These are phyloP conservation scores for Clarireedia paspali DNA, from an alignment of 2,329 filamentous ascomycete species.

Conservation along the genomic window DNA sequence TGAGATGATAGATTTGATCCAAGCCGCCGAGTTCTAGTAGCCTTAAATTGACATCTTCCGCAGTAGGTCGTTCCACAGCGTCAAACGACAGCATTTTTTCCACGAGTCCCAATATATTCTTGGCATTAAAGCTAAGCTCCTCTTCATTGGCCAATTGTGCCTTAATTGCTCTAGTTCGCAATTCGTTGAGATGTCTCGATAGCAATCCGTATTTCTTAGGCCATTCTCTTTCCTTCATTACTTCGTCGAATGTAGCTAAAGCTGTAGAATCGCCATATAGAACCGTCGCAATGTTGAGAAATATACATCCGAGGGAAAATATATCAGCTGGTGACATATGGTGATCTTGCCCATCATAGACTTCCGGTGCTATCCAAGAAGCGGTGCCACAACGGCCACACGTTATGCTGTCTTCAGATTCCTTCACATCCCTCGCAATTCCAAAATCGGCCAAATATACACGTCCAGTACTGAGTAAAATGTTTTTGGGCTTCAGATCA, in stretches of 20 bases:
- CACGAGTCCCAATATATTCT: conserved; percentile 36
- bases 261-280: conserved; percentile 33
- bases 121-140: conserved; percentile 20
- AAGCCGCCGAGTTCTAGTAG: conserved; percentile 39
- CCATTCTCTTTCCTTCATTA: conserved; percentile 27
- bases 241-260: conserved; percentile 34
- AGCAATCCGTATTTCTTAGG: conserved; percentile 29
- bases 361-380: conserved; percentile 40
- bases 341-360: conserved; percentile 31
- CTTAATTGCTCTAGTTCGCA: conserved; percentile 11
- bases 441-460: conserved; percentile 44
- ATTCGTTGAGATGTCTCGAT: conserved; percentile 11
- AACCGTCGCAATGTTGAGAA: conserved; percentile 37
- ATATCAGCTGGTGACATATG: conserved; percentile 42
- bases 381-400: conserved; percentile 33
- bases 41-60: conserved; percentile 41
- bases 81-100: conserved; percentile 44
- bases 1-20: conserved; percentile 40
- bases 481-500: conserved; percentile 42
- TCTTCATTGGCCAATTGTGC: conserved; percentile 15
- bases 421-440: conserved; percentile 40
- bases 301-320: conserved; percentile 41
- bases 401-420: conserved; percentile 38
- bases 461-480: conserved; percentile 37
- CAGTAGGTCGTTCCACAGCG: conserved; percentile 42